A percentile compares a stretch with the other conserved stretches of the same genome.
phyloP scores from a whole-genome alignment of 257 asterid species.

The Gynochthodes officinalis region DNA sequence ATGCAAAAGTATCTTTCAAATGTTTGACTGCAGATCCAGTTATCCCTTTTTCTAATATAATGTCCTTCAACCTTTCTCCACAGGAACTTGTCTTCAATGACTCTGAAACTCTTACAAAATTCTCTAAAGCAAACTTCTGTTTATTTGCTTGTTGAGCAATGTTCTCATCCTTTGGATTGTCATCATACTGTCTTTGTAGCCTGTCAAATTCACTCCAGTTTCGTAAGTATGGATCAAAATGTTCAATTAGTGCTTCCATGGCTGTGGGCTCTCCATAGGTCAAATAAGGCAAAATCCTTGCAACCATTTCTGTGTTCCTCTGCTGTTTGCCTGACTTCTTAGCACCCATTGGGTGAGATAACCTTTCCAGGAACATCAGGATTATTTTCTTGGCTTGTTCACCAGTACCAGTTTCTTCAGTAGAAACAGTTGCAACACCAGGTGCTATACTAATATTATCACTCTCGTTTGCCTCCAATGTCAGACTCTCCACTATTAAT shows the following conservation, averaged over 20 bases:
- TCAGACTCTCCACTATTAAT: conserved; percentile 86
- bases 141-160: conserved; percentile 66
- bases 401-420: conserved; percentile 83
- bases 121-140: conserved; percentile 86
- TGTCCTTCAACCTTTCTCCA: conserved; percentile 96
- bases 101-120: conserved; percentile 94
- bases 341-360: conserved; percentile 89
- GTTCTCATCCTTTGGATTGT: conserved; percentile 72
- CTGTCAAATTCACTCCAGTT: conserved; percentile 82
- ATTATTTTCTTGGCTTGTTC: conserved; percentile 98
- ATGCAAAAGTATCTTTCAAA: conserved; percentile 73
- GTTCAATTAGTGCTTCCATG: conserved; percentile 95
- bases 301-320: conserved; percentile 99
- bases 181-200: conserved; percentile 67
- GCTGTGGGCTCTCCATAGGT: conserved; percentile 99
- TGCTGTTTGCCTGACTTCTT: conserved; percentile 91
- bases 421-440: conserved; percentile 66
- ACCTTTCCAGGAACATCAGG: conserved; percentile 89
- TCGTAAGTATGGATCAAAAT: conserved; percentile 84
- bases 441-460: conserved; percentile 74
- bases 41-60: conserved; percentile 90
- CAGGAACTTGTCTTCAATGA: conserved; percentile 94
- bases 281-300: conserved; percentile 93
- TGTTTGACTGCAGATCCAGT: conserved; percentile 75
- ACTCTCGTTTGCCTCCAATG: conserved; percentile 95